Conservation (phyloP, 139 green algal genomes). For the Zygnema cylindricum region DNA sequence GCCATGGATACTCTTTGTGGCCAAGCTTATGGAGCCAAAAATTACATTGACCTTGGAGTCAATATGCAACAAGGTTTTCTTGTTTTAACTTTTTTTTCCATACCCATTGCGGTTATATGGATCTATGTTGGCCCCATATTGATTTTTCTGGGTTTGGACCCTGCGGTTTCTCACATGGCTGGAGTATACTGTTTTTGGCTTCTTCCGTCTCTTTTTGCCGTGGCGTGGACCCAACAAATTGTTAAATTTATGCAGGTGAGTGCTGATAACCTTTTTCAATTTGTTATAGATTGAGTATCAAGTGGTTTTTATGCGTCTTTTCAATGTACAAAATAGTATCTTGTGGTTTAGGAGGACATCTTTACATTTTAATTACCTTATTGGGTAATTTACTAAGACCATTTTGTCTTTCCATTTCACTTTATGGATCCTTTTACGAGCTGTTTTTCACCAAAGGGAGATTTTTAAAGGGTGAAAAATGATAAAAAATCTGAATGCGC, state of each 20-base stretch:
- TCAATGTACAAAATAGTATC: too few species aligned
- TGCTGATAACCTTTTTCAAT: too few species aligned
- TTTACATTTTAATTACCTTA: too few species aligned
- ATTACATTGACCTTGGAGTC: background rate
- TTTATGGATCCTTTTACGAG: too few species aligned
- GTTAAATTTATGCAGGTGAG: slow-evolving; percentile 12
- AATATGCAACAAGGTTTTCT: slow-evolving; percentile 29
- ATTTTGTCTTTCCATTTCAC: too few species aligned
- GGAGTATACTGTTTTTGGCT: background rate
- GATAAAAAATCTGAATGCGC: too few species aligned
- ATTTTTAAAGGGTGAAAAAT: too few species aligned
- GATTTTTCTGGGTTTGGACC: background rate
- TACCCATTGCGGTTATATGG: slow-evolving; percentile 7
- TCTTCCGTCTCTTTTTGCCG: background rate
- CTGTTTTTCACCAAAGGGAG: too few species aligned
- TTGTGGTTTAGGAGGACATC: too few species aligned
- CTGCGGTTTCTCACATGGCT: background rate
- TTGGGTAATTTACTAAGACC: too few species aligned
- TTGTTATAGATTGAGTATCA: too few species aligned
- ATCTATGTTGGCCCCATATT: background rate
- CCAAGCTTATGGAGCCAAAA: slow-evolving; percentile 27
- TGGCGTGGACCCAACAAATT: background rate
- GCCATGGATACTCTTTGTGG: slow-evolving; percentile 32
- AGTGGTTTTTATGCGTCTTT: too few species aligned
- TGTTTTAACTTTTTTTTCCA: background rate